phyloP scores from a whole-genome alignment of 148 eudicot genomes.

The Bassia scoparia region DNA sequence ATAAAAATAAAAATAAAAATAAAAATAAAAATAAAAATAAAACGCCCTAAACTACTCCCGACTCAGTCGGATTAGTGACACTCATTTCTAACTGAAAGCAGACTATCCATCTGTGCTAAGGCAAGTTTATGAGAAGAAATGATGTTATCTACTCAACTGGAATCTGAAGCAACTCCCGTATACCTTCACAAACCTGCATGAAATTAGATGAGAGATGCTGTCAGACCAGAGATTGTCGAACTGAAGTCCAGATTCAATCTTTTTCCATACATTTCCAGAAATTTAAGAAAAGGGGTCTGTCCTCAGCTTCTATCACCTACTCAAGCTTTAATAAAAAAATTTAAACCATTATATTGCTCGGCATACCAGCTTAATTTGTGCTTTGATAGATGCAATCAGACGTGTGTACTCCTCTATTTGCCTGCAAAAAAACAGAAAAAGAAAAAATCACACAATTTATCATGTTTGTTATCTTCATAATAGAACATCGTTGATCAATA shows the following conservation, averaged over 20 bases:
- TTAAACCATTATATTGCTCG: neutral
- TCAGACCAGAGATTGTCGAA: neutral
- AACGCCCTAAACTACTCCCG: neutral
- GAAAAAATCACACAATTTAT: neutral
- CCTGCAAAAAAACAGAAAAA: slow-evolving; percentile 51
- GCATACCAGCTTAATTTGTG: slow-evolving; percentile 84
- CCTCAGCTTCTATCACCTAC: neutral
- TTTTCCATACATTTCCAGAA: neutral
- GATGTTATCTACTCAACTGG: slow-evolving; percentile 24
- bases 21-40: no score
- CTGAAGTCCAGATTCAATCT: neutral
- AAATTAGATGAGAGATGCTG: neutral
- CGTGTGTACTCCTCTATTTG: slow-evolving; percentile 76
- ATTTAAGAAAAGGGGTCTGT: no score
- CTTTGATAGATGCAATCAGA: slow-evolving; percentile 68
- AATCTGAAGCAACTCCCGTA: slow-evolving; percentile 65
- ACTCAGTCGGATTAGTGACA: neutral
- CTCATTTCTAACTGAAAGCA: slow-evolving; percentile 1
- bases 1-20: no score
- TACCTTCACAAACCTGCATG: slow-evolving; percentile 76
- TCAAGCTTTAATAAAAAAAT: neutral
- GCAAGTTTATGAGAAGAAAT: neutral
- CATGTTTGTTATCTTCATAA: no score
- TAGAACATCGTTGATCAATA: no score
- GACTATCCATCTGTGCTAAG: neutral